phyloP scores from a whole-genome alignment of 1,284 basidiomycete genomes.

The Ceratobasidium papillatum region DNA sequence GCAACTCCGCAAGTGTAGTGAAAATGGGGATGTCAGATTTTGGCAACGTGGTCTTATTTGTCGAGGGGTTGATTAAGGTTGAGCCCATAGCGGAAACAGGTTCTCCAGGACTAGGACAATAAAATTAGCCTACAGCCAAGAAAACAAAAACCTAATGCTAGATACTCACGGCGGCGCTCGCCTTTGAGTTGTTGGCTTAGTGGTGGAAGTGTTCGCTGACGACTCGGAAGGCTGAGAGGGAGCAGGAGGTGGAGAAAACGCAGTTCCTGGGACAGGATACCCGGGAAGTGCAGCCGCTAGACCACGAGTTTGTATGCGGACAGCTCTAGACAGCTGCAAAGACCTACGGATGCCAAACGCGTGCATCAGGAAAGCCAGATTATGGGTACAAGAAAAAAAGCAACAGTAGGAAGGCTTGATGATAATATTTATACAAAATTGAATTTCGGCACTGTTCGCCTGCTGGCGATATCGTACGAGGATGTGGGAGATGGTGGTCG shows the following conservation, averaged over 20 bases:
- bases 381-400: not conserved
- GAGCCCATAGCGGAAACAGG: not conserved
- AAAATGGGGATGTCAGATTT: conserved; percentile 77
- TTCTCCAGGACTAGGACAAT: not conserved
- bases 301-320: not conserved
- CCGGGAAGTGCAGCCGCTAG: conserved; percentile 19
- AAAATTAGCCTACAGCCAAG: not conserved
- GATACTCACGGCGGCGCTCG: not conserved
- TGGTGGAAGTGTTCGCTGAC: not conserved
- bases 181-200: not conserved
- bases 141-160: not conserved
- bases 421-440: not conserved
- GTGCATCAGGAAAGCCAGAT: not conserved
- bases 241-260: conserved; percentile 33
- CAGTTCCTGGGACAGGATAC: conserved; percentile 24
- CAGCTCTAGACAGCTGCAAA: not conserved
- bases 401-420: not conserved
- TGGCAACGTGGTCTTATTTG: conserved; percentile 51
- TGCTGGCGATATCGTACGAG: not conserved
- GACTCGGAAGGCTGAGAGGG: not conserved
- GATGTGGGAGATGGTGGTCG: conserved; percentile 4
- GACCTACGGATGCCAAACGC: not conserved
- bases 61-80: not conserved
- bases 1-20: conserved; percentile 71
- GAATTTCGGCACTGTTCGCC: too few species aligned